Conservation (phyloP, 805 yeast genomes). For the Metschnikowia anglica region DNA sequence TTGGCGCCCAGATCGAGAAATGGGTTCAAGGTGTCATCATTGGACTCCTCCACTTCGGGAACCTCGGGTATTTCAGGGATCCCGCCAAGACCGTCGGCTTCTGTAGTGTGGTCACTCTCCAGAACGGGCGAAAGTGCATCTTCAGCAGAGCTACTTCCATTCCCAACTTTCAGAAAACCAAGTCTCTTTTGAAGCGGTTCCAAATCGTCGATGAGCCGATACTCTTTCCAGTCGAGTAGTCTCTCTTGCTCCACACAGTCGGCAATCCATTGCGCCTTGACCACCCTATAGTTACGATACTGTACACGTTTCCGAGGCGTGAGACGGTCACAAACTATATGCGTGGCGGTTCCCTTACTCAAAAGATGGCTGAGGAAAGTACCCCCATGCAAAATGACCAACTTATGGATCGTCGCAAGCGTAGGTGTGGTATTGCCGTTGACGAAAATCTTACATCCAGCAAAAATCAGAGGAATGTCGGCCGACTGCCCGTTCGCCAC, state of each 20-base stretch:
- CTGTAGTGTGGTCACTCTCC: background rate
- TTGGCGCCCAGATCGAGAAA: slow-evolving; percentile 6
- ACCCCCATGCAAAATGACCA: slow-evolving; percentile 81
- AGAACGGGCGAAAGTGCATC: background rate
- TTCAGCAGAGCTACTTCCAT: background rate
- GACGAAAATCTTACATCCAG: slow-evolving; percentile 67
- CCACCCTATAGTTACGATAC: slow-evolving; percentile 69
- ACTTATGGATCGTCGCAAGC: slow-evolving; percentile 64
- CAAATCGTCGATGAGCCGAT: slow-evolving; percentile 47
- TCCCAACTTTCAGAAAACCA: slow-evolving; percentile 19
- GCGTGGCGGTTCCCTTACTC: slow-evolving; percentile 76
- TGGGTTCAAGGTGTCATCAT: background rate
- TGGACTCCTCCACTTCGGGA: background rate
- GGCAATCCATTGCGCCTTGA: slow-evolving; percentile 77
- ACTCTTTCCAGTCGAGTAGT: slow-evolving; percentile 70
- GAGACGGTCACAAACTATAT: slow-evolving; percentile 74
- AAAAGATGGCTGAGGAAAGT: slow-evolving; percentile 63
- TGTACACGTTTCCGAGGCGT: slow-evolving; percentile 74
- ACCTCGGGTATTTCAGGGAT: background rate
- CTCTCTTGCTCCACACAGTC: slow-evolving; percentile 53
- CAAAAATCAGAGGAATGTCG: slow-evolving; percentile 45
- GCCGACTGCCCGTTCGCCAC: slow-evolving; percentile 15
- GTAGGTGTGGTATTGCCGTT: slow-evolving; percentile 88
- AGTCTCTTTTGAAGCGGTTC: slow-evolving; percentile 55
- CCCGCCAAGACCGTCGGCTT: background rate